Conservation (phyloP, 768 basidiomycete genomes). For the Amyloporia xantha region DNA sequence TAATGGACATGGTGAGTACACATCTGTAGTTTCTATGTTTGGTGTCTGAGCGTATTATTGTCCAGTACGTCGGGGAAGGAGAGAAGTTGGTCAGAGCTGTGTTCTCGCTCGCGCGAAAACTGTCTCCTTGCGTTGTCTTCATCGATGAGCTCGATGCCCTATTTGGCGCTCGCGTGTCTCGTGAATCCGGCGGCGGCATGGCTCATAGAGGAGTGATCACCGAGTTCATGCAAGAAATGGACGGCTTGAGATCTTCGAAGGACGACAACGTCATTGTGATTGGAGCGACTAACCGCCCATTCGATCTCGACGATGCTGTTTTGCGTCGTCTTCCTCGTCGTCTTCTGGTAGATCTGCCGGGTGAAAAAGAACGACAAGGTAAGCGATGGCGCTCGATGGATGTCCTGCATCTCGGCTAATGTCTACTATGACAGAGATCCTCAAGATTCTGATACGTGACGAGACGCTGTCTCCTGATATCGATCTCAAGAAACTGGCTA, state of each 20-base stretch:
- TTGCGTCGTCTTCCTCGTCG: slow-evolving; percentile 83
- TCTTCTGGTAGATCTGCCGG: slow-evolving; percentile 83
- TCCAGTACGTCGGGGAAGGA: slow-evolving; percentile 81
- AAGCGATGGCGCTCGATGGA: slow-evolving; percentile 13
- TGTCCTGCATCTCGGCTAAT: not conserved
- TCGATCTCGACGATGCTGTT: slow-evolving; percentile 89
- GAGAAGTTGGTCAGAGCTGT: slow-evolving; percentile 87
- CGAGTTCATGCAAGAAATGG: slow-evolving; percentile 97
- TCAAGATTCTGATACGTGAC: slow-evolving; percentile 81
- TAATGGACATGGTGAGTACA: slow-evolving; percentile 84
- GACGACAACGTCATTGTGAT: slow-evolving; percentile 87
- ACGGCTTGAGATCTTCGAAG: slow-evolving; percentile 74
- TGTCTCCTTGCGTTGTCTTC: slow-evolving; percentile 92
- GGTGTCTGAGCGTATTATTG: not conserved
- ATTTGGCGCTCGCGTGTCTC: slow-evolving; percentile 78
- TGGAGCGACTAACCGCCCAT: slow-evolving; percentile 90
- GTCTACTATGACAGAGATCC: slow-evolving; percentile 55
- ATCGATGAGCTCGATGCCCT: slow-evolving; percentile 93
- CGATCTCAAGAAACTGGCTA: slow-evolving; percentile 52
- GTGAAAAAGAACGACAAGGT: slow-evolving; percentile 82
- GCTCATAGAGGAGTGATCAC: slow-evolving; percentile 87
- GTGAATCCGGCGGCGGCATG: slow-evolving; percentile 71
- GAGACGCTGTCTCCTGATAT: slow-evolving; percentile 65
- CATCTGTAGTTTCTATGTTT: slow-evolving; percentile 1
- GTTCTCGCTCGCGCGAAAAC: slow-evolving; percentile 76